A percentile compares a stretch with the other conserved stretches of the same genome.
Evolutionary conservation across 306 rosid species (phyloP).

Genomic region (Pyrus bretschneideri): DNA sequence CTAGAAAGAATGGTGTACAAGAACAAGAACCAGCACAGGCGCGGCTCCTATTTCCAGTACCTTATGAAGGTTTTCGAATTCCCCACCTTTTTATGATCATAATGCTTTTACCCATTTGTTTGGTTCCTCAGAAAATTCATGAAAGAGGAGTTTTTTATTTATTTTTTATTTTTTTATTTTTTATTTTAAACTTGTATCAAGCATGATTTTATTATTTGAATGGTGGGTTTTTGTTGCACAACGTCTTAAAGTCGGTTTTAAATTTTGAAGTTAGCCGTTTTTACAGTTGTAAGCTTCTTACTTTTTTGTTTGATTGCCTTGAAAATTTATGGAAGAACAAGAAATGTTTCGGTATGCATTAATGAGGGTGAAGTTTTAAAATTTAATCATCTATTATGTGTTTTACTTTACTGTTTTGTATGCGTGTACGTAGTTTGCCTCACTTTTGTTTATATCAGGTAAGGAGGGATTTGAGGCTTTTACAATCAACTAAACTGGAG

Average conservation of each 20-base stretch:
- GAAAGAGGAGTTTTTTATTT: not conserved
- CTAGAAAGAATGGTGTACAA: slow-evolving; percentile 67
- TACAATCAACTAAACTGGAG: slow-evolving; percentile 54
- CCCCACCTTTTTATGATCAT: not conserved
- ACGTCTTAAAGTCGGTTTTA: not conserved
- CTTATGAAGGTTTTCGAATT: slow-evolving; percentile 54
- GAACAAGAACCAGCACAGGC: slow-evolving; percentile 94
- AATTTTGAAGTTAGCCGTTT: not conserved
- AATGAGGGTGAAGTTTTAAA: not conserved
- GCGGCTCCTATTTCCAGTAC: slow-evolving; percentile 62
- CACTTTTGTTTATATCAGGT: slow-evolving; percentile 36
- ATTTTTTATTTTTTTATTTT: too few relatives aligned
- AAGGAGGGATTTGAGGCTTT: slow-evolving; percentile 65
- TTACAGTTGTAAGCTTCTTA: not conserved
- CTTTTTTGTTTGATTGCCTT: not conserved
- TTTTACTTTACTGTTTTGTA: not conserved
- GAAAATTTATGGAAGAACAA: not conserved
- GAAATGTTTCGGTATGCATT: not conserved
- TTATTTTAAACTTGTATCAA: not conserved
- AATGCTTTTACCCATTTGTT: not conserved
- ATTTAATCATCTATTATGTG: not conserved
- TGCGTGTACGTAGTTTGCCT: slow-evolving; percentile 4
- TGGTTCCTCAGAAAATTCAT: not conserved
- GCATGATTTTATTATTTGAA: not conserved
- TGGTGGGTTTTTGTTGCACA: not conserved